These are phyloP conservation scores for Rutstroemia sp. DNA, from an alignment of 2,329 filamentous ascomycete species.

Conservation along the genomic window DNA sequence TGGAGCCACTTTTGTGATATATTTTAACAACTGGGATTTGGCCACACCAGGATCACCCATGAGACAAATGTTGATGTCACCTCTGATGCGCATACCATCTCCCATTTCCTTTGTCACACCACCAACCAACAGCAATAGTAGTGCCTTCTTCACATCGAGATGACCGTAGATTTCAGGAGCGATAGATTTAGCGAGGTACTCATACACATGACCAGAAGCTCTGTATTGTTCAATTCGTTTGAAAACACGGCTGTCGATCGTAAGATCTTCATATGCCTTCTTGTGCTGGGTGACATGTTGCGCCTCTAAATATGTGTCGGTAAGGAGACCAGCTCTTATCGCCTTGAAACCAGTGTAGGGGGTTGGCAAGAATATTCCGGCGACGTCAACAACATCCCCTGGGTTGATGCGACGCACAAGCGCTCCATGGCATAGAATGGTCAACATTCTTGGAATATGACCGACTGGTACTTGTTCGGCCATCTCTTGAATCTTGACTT, in stretches of 20 bases:
- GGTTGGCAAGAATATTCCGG: constrained; percentile 91
- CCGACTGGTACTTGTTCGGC: constrained; percentile 98
- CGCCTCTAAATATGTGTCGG: constrained; percentile 93
- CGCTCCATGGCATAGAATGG: constrained; percentile 80
- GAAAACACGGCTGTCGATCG: constrained; percentile 71
- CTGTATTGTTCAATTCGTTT: constrained; percentile 80
- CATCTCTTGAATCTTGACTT: constrained; percentile 98
- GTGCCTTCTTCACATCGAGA: constrained; percentile 93
- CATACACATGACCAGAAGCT: constrained; percentile 85
- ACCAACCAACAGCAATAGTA: constrained; percentile 90
- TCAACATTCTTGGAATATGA: constrained; percentile 89
- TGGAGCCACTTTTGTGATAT: constrained; percentile 95
- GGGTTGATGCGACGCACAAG: constrained; percentile 83
- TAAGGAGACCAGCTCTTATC: constrained; percentile 90
- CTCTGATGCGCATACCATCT: constrained; percentile 97
- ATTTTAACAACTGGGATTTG: constrained; percentile 96
- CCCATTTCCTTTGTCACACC: constrained; percentile 96
- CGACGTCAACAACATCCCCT: constrained; percentile 88
- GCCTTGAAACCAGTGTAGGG: constrained; percentile 99
- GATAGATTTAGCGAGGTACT: constrained; percentile 91
- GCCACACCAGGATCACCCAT: constrained; percentile 99
- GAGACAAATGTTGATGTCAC: constrained; percentile 96
- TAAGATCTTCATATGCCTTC: constrained; percentile 91
- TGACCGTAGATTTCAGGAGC: constrained; percentile 97
- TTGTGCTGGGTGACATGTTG: constrained; percentile 94